Evolutionary conservation across 2,329 filamentous ascomycete species (phyloP).

Genomic region (Nigrospora sphaerica): DNA sequence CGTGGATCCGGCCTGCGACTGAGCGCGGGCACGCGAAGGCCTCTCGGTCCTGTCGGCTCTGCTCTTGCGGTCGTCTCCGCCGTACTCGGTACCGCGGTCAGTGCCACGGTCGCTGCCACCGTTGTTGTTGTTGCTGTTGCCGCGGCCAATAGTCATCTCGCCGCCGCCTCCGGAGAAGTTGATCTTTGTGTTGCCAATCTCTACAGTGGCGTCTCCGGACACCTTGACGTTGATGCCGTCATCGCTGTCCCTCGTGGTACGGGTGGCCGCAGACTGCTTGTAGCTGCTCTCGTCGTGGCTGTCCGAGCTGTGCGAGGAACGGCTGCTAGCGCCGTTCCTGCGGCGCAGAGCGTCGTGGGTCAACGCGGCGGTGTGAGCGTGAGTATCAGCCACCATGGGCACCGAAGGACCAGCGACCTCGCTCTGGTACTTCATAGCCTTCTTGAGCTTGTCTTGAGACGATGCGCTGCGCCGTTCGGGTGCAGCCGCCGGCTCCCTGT

Average conservation of each 20-base stretch:
- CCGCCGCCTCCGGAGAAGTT: constrained; percentile 52
- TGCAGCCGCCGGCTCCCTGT: constrained; percentile 15
- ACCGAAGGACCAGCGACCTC: constrained; percentile 36
- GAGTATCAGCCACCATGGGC: not conserved
- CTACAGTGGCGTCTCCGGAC: constrained; percentile 46
- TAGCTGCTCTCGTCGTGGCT: constrained; percentile 60
- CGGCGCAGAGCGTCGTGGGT: constrained; percentile 50
- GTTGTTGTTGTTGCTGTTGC: constrained; percentile 16
- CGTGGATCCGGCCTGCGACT: constrained; percentile 41
- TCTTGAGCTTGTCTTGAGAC: constrained; percentile 35
- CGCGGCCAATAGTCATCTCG: constrained; percentile 47
- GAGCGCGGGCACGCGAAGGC: constrained; percentile 37
- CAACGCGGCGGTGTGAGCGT: constrained; percentile 28
- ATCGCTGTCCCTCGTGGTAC: constrained; percentile 50
- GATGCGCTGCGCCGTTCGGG: constrained; percentile 21
- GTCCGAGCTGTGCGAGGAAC: constrained; percentile 49
- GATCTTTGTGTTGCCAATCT: constrained; percentile 50
- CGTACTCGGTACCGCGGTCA: constrained; percentile 9
- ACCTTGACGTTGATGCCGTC: constrained; percentile 58
- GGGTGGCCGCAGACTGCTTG: constrained; percentile 53
- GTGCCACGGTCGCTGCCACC: constrained; percentile 40
- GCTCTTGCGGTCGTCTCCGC: constrained; percentile 34
- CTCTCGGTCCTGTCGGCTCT: constrained; percentile 30
- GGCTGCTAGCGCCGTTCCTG: constrained; percentile 43
- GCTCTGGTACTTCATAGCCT: constrained; percentile 45